Evolutionary conservation across 345 rosid genomes (phyloP).

Genomic region (Acer negundo): DNA sequence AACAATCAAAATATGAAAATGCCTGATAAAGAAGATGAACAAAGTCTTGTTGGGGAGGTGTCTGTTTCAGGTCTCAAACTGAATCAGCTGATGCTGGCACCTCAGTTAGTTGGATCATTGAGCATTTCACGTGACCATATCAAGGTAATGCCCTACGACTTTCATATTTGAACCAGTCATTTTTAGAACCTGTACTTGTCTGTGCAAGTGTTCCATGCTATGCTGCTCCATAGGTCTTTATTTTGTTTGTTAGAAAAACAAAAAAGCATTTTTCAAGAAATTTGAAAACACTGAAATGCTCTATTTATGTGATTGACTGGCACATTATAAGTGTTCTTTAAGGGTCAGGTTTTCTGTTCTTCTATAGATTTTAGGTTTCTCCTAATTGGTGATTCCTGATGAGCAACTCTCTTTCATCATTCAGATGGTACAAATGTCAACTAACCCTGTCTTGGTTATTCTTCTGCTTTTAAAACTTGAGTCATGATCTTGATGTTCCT

Average conservation of each 20-base stretch:
- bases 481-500: background rate
- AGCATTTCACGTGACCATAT: slow-evolving; percentile 70
- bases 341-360: background rate
- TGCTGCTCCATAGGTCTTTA: background rate
- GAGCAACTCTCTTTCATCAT: background rate
- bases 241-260: background rate
- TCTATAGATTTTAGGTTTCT: background rate
- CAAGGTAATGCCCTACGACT: slow-evolving; percentile 56
- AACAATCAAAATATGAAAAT: slow-evolving; percentile 31
- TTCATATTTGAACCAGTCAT: background rate
- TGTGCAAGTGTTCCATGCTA: slow-evolving; percentile 6
- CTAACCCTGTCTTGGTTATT: background rate
- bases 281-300: slow-evolving; percentile 12
- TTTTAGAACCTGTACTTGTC: background rate
- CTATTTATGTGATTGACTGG: slow-evolving; percentile 2
- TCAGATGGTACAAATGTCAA: background rate
- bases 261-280: background rate
- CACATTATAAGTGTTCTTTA: background rate
- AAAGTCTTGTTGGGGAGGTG: slow-evolving; percentile 78
- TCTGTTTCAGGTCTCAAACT: slow-evolving; percentile 86
- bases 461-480: background rate
- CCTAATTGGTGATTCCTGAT: slow-evolving; percentile 1
- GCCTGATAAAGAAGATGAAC: slow-evolving; percentile 30
- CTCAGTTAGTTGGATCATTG: slow-evolving; percentile 80
- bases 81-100: slow-evolving; percentile 92